Percentiles rank a stretch among this genome's conserved stretches.
Evolutionary conservation across 148 eudicot genomes (phyloP).

Genomic region (Dianthus caryophyllus): DNA sequence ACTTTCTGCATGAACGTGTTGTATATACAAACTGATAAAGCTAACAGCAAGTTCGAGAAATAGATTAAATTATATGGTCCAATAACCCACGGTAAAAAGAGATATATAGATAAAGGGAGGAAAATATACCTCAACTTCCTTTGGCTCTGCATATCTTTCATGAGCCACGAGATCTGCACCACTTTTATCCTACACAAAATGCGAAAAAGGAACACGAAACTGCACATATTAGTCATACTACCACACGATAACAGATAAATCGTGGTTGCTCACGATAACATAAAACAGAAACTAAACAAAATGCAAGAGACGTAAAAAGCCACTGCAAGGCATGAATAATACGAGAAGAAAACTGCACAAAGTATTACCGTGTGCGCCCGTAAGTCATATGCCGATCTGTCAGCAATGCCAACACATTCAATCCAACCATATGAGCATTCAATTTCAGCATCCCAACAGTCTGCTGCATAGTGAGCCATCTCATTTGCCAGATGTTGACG

Average conservation of each 20-base stretch:
- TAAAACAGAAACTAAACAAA: too few relatives aligned
- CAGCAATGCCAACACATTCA: slow-evolving; percentile 98
- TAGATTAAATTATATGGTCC: too few relatives aligned
- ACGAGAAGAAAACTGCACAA: background rate
- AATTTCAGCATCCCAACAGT: slow-evolving; percentile 99
- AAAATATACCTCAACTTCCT: slow-evolving; percentile 70
- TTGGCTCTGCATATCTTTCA: slow-evolving; percentile 77
- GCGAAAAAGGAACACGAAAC: slow-evolving; percentile 7
- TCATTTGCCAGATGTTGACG: slow-evolving; percentile 98
- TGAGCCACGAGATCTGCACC: slow-evolving; percentile 85
- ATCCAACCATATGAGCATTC: slow-evolving; percentile 96
- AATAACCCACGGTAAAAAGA: background rate
- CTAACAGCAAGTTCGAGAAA: background rate
- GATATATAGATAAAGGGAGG: background rate
- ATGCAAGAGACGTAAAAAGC: background rate
- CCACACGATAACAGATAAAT: too few relatives aligned
- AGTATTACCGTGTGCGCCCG: slow-evolving; percentile 77
- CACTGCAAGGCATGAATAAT: background rate
- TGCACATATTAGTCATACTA: too few relatives aligned
- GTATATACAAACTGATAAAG: background rate
- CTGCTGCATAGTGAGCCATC: slow-evolving; percentile 99
- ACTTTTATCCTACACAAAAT: slow-evolving; percentile 61
- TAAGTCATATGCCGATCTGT: slow-evolving; percentile 88
- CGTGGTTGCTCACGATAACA: too few relatives aligned
- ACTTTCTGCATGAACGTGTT: slow-evolving; percentile 52